A percentile compares a stretch with the other conserved stretches of the same genome.
Evolutionary conservation across 805 yeast species (phyloP).

Genomic region (Metschnikowia lachancei): DNA sequence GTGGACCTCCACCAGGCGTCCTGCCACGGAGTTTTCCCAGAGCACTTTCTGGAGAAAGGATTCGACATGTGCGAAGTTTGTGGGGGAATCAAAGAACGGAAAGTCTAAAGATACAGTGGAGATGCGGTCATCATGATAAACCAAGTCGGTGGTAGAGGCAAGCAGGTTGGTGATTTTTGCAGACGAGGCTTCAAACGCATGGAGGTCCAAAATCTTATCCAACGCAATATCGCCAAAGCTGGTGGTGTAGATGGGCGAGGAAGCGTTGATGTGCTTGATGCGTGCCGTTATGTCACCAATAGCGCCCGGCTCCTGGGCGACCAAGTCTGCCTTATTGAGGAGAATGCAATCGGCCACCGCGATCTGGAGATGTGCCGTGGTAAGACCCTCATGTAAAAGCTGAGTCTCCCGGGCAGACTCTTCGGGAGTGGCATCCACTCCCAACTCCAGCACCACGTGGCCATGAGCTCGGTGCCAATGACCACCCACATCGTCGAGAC

Average conservation of each 20-base stretch:
- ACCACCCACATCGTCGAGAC: conserved; percentile 69
- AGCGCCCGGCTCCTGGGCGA: conserved; percentile 24
- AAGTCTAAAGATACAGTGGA: conserved; percentile 40
- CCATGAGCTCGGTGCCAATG: conserved; percentile 57
- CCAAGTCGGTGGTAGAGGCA: conserved; percentile 11
- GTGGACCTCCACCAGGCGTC: conserved; percentile 61
- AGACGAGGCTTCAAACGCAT: conserved; percentile 59
- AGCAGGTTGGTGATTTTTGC: conserved; percentile 22
- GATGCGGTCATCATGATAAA: conserved; percentile 41
- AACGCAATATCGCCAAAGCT: conserved; percentile 74
- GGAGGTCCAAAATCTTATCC: conserved; percentile 65
- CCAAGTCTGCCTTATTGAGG: conserved; percentile 71
- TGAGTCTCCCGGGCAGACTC: conserved; percentile 34
- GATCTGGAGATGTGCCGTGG: conserved; percentile 86
- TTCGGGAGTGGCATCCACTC: conserved; percentile 17
- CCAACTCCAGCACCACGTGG: conserved; percentile 24
- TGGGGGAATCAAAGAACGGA: conserved; percentile 39
- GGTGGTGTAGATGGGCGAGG: conserved; percentile 67
- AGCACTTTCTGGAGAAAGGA: conserved; percentile 63
- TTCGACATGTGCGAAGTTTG: conserved; percentile 50
- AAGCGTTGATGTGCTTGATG: conserved; percentile 56
- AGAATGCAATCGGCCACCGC: conserved; percentile 85
- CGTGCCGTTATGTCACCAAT: conserved; percentile 34
- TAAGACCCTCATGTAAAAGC: conserved; percentile 44
- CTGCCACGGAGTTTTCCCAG: conserved; percentile 62